Conservation (phyloP, 73 alveolate genomes). For the Paraurostyla sp. region DNA sequence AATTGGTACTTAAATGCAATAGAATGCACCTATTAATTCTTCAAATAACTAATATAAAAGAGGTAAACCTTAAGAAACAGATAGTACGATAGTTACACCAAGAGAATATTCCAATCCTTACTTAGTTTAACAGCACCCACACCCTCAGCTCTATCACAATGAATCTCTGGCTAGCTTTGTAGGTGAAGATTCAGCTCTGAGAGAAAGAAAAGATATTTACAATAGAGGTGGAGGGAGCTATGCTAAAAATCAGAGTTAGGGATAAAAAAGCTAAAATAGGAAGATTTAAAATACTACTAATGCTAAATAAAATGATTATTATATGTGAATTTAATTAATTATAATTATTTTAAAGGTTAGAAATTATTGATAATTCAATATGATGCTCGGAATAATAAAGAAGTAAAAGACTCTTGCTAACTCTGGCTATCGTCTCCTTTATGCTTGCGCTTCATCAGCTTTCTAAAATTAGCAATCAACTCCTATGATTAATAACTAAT, state of each 20-base stretch:
- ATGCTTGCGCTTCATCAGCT: neutral
- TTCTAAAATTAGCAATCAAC: neutral
- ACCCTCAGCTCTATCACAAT: neutral
- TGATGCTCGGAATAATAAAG: neutral
- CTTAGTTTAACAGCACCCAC: neutral
- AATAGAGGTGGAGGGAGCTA: neutral
- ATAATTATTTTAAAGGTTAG: neutral
- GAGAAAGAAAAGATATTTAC: neutral
- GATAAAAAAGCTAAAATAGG: neutral
- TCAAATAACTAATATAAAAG: too few relatives aligned
- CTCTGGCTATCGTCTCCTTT: neutral
- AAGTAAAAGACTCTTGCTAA: neutral
- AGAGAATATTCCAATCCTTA: neutral
- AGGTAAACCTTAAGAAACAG: too few relatives aligned
- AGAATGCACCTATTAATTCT: neutral
- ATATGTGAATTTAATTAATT: conserved; percentile 13
- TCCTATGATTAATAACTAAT: neutral
- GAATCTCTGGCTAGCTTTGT: neutral
- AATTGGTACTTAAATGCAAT: neutral
- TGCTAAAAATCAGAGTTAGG: neutral
- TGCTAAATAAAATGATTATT: neutral
- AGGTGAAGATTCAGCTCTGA: neutral
- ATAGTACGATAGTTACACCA: neutral
- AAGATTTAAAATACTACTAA: neutral
- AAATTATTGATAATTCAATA: neutral